phyloP scores from a whole-genome alignment of 2,329 filamentous ascomycete species.

The Aphanoascus verrucosus region DNA sequence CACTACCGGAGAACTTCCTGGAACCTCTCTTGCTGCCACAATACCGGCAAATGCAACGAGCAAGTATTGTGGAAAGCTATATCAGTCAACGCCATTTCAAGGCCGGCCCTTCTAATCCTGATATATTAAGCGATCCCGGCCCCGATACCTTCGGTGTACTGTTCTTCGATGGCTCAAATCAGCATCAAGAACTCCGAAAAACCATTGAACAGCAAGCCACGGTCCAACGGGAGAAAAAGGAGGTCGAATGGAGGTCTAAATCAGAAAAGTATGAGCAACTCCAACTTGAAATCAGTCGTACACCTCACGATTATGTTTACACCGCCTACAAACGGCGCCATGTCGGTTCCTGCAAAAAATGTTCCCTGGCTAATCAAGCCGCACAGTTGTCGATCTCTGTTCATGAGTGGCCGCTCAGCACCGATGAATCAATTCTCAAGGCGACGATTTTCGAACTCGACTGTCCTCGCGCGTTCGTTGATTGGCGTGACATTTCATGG shows the following conservation, averaged over 20 bases:
- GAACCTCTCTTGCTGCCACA: slow-evolving; percentile 38
- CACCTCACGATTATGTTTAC: slow-evolving; percentile 9
- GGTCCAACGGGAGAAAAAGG: slow-evolving; percentile 27
- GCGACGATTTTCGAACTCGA: slow-evolving; percentile 45
- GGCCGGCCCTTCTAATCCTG: slow-evolving; percentile 18
- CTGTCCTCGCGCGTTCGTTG: slow-evolving; percentile 31
- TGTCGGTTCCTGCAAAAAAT: slow-evolving; percentile 23
- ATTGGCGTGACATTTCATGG: slow-evolving; percentile 43
- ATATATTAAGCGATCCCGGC: slow-evolving; percentile 31
- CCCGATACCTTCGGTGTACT: slow-evolving; percentile 38
- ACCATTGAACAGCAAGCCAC: slow-evolving; percentile 36
- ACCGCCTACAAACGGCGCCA: slow-evolving; percentile 22
- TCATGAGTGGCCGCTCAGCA: slow-evolving; percentile 49
- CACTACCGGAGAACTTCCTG: slow-evolving; percentile 33
- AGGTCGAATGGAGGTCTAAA: slow-evolving; percentile 20
- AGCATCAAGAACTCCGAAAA: slow-evolving; percentile 29
- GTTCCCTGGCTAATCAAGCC: slow-evolving; percentile 26
- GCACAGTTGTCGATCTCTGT: slow-evolving; percentile 35
- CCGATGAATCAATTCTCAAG: slow-evolving; percentile 24
- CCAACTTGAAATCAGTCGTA: slow-evolving; percentile 12
- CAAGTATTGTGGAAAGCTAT: slow-evolving; percentile 41
- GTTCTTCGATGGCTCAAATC: slow-evolving; percentile 39
- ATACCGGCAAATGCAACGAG: slow-evolving; percentile 37
- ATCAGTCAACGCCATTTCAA: slow-evolving; percentile 26
- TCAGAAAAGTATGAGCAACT: slow-evolving; percentile 23